Base-by-base conservation (phyloP, 768 basidiomycete genomes). In the Tulasnella sp. region DNA sequence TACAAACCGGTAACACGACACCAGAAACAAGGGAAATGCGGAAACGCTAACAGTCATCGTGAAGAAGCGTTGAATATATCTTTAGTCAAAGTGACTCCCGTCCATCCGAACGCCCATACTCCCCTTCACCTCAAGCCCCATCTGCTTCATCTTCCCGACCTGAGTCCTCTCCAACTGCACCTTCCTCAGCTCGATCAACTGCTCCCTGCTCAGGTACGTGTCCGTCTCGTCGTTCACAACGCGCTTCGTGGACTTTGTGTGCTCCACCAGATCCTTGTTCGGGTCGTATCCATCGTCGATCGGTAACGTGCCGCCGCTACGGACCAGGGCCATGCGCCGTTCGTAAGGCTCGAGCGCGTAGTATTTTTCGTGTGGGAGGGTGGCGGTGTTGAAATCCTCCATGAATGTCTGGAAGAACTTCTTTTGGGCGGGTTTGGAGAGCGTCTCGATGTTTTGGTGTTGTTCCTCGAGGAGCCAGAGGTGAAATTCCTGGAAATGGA, bases 391-490 rank as follows among this genome's bases (percentile, higher is more conserved):
- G 67, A 76, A 90, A 67, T 90, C 88, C 69, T 91, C 88, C 27
- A 61, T 38, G 31, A 54, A 61, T n/a, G 78, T 76, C 3, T 80
- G 74, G 68, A 93, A 96, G 67, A 92, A 87, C 65, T 90, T 92
- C 71, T 82, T 84, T 61, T 80, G 83, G 63, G 85, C 84, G 50
- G 93, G 90, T 66, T 90, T 92, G 12, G 84, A 78, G 48, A 92
- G 75, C 2, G 84, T 85, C 71, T 94, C 92, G 0, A 92, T 91
- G 67, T 94, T 94, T 64, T 91, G 76, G 68, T 85, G 88, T 48
- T 87, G 82, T 68, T 96, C 92, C 69, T 96, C 92, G 11, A 96
- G 82, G 3, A 94, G 81, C 92, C 92, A 96, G 2, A 87, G 80
- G 54, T 87, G 79, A 70, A 94, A 96, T 71, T 96, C 92, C 61